A percentile compares a stretch with the other conserved stretches of the same genome.
phyloP scores from a whole-genome alignment of 225 moss, liverwort and hornwort genomes.

The Neckera pumila region DNA sequence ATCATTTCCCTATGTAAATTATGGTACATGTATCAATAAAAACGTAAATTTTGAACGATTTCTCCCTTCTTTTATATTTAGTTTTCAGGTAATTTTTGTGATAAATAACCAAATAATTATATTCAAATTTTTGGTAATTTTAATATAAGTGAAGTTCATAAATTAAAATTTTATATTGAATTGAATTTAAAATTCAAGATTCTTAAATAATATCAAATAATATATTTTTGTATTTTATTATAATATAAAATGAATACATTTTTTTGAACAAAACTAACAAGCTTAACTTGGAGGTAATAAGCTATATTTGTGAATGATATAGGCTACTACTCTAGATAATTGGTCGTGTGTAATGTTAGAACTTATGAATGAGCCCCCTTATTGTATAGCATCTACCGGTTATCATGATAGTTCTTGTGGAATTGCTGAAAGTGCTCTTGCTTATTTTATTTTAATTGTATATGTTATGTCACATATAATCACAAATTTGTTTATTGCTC shows the following conservation, averaged over 20 bases:
- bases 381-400: constrained; percentile 20
- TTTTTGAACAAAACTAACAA: neutral
- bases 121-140: neutral
- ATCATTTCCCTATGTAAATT: constrained; percentile 27
- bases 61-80: constrained; percentile 29
- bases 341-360: constrained; percentile 86
- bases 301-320: neutral
- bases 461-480: constrained; percentile 63
- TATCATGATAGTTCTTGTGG: constrained; percentile 56
- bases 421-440: constrained; percentile 18
- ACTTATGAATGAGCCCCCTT: constrained; percentile 33
- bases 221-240: neutral
- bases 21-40: constrained; percentile 16
- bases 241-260: neutral
- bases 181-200: rapidly evolving
- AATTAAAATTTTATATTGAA: rapidly evolving
- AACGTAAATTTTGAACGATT: constrained; percentile 29
- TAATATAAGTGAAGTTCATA: too few species aligned
- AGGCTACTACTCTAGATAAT: constrained; percentile 89
- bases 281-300: neutral
- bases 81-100: constrained; percentile 16
- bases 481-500: constrained; percentile 83
- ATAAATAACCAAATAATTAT: too few species aligned
- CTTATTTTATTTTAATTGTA: constrained; percentile 59
- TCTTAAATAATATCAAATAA: neutral